Conservation (phyloP, 768 basidiomycete genomes). For the Mycena amicta region DNA sequence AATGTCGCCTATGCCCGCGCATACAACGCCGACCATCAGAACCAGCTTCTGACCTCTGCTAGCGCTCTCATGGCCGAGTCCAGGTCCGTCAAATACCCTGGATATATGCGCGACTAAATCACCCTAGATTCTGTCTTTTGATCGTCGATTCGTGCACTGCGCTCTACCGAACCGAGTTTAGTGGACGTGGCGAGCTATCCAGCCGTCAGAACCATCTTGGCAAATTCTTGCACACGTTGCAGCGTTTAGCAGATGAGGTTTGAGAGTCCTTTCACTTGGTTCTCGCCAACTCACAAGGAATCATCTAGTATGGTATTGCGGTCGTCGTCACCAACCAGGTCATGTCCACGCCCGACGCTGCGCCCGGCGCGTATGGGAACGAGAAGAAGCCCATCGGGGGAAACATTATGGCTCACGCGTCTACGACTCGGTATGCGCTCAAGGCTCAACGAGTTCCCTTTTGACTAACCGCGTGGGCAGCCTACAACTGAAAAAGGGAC, state of each 20-base stretch:
- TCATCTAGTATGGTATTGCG: slow-evolving; percentile 89
- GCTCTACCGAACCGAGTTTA: slow-evolving; percentile 94
- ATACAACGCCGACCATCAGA: slow-evolving; percentile 98
- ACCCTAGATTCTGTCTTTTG: slow-evolving; percentile 85
- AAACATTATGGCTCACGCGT: slow-evolving; percentile 99
- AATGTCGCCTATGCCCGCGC: slow-evolving; percentile 98
- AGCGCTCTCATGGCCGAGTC: slow-evolving; percentile 99
- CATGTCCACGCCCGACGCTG: slow-evolving; percentile 97
- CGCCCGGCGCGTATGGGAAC: slow-evolving; percentile 86
- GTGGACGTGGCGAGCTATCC: slow-evolving; percentile 91
- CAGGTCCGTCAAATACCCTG: slow-evolving; percentile 54
- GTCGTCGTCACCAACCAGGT: slow-evolving; percentile 98
- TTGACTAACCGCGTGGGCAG: slow-evolving; percentile 38
- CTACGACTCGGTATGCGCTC: slow-evolving; percentile 82
- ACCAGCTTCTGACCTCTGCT: slow-evolving; percentile 84
- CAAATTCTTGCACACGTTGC: slow-evolving; percentile 90
- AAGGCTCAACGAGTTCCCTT: slow-evolving; percentile 3
- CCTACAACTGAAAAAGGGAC: slow-evolving; percentile 88
- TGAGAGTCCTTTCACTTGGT: neutral
- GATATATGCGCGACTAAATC: slow-evolving; percentile 27
- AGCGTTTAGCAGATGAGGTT: slow-evolving; percentile 96
- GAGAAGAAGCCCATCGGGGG: slow-evolving; percentile 99
- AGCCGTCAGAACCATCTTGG: slow-evolving; percentile 95
- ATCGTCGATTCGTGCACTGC: slow-evolving; percentile 97
- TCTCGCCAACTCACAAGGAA: neutral